Percentiles rank a stretch among this genome's conserved stretches.
phyloP scores from a whole-genome alignment of 1,284 basidiomycete genomes.

The Puccinia novopanici region DNA sequence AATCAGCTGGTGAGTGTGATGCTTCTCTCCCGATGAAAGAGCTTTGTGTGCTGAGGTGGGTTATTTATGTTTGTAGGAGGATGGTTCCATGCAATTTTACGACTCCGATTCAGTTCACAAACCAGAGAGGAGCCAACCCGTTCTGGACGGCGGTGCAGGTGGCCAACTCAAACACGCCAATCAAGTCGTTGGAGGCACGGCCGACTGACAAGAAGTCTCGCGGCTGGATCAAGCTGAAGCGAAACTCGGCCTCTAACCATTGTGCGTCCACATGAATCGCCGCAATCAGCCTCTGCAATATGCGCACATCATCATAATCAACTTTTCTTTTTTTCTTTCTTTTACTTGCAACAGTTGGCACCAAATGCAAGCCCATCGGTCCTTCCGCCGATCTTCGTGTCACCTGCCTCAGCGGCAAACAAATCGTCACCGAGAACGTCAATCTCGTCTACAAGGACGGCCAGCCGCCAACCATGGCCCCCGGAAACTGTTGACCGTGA shows the following conservation, averaged over 20 bases:
- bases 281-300: background rate
- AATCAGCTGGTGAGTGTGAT: background rate
- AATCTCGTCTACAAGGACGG: background rate
- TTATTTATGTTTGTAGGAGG: too few species aligned
- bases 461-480: background rate
- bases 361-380: background rate
- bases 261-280: slow-evolving; percentile 19
- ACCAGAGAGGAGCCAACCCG: background rate
- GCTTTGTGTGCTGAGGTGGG: too few species aligned
- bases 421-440: slow-evolving; percentile 22
- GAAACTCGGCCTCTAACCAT: slow-evolving; percentile 13
- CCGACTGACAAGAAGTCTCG: background rate
- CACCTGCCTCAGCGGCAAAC: slow-evolving; percentile 19
- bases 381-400: slow-evolving; percentile 15
- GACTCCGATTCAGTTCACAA: slow-evolving; percentile 9
- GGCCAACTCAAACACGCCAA: background rate
- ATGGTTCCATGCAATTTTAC: slow-evolving; percentile 11
- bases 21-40: too few species aligned
- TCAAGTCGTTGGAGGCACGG: slow-evolving; percentile 20
- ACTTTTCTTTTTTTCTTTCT: background rate
- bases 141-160: slow-evolving; percentile 9
- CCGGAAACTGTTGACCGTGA: slow-evolving; percentile 8
- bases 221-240: background rate
- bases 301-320: background rate
- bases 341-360: too few species aligned